Base-by-base conservation (phyloP, 2,329 filamentous ascomycete species). In the Cladophialophora bantiana region DNA sequence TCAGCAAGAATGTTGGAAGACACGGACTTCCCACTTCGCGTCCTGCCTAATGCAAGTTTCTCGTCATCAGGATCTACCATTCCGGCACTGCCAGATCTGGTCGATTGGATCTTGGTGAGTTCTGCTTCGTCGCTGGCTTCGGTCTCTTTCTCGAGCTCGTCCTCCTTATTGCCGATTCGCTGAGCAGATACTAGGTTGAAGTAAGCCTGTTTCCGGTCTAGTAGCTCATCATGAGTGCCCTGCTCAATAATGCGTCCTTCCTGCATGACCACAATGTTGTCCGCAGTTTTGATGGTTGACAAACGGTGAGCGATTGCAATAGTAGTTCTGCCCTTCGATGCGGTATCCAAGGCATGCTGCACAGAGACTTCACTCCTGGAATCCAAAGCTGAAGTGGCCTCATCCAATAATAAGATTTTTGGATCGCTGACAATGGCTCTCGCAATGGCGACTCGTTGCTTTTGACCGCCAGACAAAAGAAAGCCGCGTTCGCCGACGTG, bases 401-500 rank as follows among this genome's bases (percentile, higher is more conserved):
- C 95, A 71, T 99, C 95, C 4, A 99, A 88, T 0, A 99, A 85
- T 1, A 99, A 84, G 74, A 99, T 89, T 81, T 94, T 96, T 0
- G 94, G 94, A 73, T 97, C 91, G 18, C 91, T 94, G 35, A 97
- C 92, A 64, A 97, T 87, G 45, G 94, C 94, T 74, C 93, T 86
- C 7, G 94, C 93, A 78, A 98, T 97, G 12, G 94, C 94, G 75
- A 98, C 96, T 73, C 95, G 92, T 79, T 98, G 95, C 78, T 97
- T 97, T 79, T 99, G 95, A 40, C 95, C 95, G 77, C 95, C 95
- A 63, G 92, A 96, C 7, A 99, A 84, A 60, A 97, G 81, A 76
- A 97, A 96, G 9, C 95, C 95, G 69, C 94, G 90, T 78, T 98
- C 93, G 64, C 95, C 95, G n/a, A 98, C 94, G 71, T 96, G 89